Evolutionary conservation across 108 stramenopile genomes (phyloP), one percentile per base, ranked within the genome.

Genomic region (Pseudonitzschia delicatissima): DNA sequence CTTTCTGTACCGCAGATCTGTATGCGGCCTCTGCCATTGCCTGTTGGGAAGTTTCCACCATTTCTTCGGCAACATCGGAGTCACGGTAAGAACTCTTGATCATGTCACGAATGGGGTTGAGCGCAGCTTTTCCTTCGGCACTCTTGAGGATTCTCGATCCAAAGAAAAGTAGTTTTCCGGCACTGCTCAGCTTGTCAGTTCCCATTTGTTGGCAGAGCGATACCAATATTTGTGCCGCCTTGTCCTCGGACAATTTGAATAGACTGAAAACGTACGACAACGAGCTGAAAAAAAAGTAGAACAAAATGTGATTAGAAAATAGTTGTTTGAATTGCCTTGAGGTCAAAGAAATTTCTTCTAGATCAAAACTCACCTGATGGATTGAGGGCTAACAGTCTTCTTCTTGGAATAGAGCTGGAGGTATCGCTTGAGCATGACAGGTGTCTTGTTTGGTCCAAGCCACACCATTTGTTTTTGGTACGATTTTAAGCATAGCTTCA

Each of bases 11-110:
- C 0, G 83, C 68, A 39, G 86, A 55, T 62, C 80, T 82, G 72
- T 92, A 95, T 21, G 91, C 88, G 9, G 84, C 80, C 57, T 88
- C 87, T 18, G 76, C 94, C 71, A 95, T 87, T 26, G 87, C 86
- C 51, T 82, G 67, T 73, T 89, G 86, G 17, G 80, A 81, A 18
- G 77, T 79, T 44, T 81, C 80, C 20, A 87, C 73, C 58, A 87
- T 63, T 15, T 68, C 55, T 18, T 80, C 77, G 15, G 82, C 83
- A 9, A 72, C 64, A 2, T 36, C 25, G 2, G 47, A 71, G 11
- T 81, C 78, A 17, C 83, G 62, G 67, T 87, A 87, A 25, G 74
- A 75, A 11, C 57, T 48, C 48, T 82, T 82, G 67, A 87, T 78
- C 55, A 87, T 73, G 20, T 82, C 83, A 51, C 74, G 73, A 62